phyloP scores from a whole-genome alignment of 1,284 basidiomycete species.

The Kwoniella shivajii region DNA sequence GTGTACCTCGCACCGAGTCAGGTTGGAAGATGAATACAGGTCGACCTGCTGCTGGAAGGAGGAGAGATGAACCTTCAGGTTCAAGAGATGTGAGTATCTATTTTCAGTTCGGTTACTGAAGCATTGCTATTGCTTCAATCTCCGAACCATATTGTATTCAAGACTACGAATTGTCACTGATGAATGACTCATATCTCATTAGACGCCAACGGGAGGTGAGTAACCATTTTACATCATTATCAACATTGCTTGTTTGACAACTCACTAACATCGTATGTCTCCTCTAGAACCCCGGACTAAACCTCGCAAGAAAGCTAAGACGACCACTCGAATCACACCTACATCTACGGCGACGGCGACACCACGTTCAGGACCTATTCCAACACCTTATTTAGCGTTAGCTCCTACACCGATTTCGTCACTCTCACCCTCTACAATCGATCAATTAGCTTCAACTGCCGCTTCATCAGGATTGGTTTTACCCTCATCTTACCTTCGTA shows the following conservation, averaged over 20 bases:
- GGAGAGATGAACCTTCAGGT: constrained; percentile 2
- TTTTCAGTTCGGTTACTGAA: too few relatives aligned
- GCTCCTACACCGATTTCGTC: constrained; percentile 42
- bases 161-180: neutral
- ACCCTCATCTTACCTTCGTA: constrained; percentile 25
- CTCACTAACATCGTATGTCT: neutral
- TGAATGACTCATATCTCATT: neutral
- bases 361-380: constrained; percentile 23
- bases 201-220: constrained; percentile 14
- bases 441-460: constrained; percentile 13
- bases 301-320: constrained; percentile 36
- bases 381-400: constrained; percentile 44
- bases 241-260: too few relatives aligned
- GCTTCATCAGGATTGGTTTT: constrained; percentile 17
- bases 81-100: constrained; percentile 10
- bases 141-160: too few relatives aligned
- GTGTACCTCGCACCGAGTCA: neutral
- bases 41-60: neutral
- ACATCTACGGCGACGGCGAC: neutral
- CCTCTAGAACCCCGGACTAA: constrained; percentile 14
- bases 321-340: constrained; percentile 3
- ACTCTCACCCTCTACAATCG: constrained; percentile 29
- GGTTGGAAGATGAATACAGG: constrained; percentile 8
- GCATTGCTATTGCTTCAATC: too few relatives aligned
- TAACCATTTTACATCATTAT: too few relatives aligned